These are phyloP conservation scores for Lyophyllum atratum DNA, from an alignment of 768 basidiomycete genomes.

Conservation along the genomic window DNA sequence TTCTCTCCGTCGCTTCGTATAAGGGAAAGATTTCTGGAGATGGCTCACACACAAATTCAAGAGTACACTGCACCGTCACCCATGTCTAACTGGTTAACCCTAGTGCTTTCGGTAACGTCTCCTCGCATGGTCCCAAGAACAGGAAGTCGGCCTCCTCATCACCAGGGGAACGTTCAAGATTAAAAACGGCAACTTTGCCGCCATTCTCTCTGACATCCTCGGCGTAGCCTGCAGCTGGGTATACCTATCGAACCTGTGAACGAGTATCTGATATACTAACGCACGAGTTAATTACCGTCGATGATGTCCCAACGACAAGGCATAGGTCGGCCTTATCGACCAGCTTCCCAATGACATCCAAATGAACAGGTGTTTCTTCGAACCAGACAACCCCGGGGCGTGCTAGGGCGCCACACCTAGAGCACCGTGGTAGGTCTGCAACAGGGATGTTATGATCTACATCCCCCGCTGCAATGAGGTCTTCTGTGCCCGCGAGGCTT, in stretches of 20 bases:
- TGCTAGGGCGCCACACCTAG: conserved; percentile 41
- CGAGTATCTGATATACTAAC: neutral
- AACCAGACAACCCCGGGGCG: conserved; percentile 65
- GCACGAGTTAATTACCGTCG: neutral
- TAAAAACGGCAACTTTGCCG: conserved; percentile 43
- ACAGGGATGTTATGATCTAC: conserved; percentile 39
- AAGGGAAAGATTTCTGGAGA: neutral
- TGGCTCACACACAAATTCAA: neutral
- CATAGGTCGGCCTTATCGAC: conserved; percentile 51
- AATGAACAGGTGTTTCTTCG: conserved; percentile 42
- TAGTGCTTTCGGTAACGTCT: conserved; percentile 42
- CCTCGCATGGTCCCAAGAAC: conserved; percentile 47
- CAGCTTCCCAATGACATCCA: conserved; percentile 40
- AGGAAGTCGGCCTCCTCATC: conserved; percentile 49
- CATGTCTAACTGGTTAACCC: conserved; percentile 17
- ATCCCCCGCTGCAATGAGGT: conserved; percentile 31
- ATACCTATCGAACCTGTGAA: conserved; percentile 32
- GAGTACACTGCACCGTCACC: conserved; percentile 2
- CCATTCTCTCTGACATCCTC: conserved; percentile 31
- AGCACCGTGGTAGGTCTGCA: conserved; percentile 45
- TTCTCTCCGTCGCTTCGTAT: neutral
- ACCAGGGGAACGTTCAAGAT: conserved; percentile 34
- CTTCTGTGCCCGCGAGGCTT: conserved; percentile 45
- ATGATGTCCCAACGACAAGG: conserved; percentile 54
- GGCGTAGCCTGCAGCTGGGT: conserved; percentile 44